phyloP scores from a whole-genome alignment of 129 eudicot species.

The Lactuca saligna region DNA sequence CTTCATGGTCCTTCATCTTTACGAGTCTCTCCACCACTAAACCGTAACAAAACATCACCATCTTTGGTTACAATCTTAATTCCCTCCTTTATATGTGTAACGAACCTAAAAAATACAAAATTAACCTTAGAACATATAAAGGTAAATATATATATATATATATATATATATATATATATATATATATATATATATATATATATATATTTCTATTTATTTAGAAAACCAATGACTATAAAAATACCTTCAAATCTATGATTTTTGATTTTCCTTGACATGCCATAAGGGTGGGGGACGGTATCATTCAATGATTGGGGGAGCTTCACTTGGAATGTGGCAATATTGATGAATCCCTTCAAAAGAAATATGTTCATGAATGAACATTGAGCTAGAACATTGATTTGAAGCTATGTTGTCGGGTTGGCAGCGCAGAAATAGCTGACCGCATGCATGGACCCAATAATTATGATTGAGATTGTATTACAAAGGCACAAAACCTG shows the following conservation, averaged over 20 bases:
- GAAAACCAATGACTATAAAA: not conserved
- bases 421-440: conserved; percentile 3
- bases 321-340: conserved; percentile 82
- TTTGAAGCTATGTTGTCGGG: not conserved
- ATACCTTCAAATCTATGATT: conserved; percentile 77
- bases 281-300: conserved; percentile 63
- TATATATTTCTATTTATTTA: too few relatives aligned
- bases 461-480: conserved; percentile 17
- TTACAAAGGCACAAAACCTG: not conserved
- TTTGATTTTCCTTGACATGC: conserved; percentile 77
- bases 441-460: conserved; percentile 25
- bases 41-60: too few relatives aligned
- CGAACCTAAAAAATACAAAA: conserved; percentile 55
- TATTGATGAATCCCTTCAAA: conserved; percentile 91
- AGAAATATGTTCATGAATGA: conserved; percentile 29
- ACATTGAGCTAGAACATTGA: too few relatives aligned
- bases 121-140: not conserved
- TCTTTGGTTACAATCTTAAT: too few relatives aligned
- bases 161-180: too few relatives aligned
- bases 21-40: too few relatives aligned
- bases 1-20: too few relatives aligned
- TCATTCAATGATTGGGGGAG: conserved; percentile 71
- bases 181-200: too few relatives aligned
- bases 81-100: conserved; percentile 31
- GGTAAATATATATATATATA: too few relatives aligned